Conservation (phyloP, 1,139 yeast genomes). For the Yamadazyma blattariae region DNA sequence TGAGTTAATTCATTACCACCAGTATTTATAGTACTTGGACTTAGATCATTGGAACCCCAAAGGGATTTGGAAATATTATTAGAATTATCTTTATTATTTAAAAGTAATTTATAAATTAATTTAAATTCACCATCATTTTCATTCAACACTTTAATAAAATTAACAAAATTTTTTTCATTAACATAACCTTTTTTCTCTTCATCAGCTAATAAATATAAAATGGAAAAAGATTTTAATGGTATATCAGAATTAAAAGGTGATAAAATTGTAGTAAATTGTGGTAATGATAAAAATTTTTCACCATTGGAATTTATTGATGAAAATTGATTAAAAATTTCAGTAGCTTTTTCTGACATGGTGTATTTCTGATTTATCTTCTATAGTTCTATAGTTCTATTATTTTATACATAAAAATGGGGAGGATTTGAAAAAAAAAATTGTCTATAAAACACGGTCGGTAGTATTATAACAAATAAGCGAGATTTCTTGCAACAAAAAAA, state of each 20-base stretch:
- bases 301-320: slow-evolving; percentile 27
- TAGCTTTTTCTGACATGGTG: too few relatives aligned
- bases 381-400: too few relatives aligned
- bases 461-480: too few relatives aligned
- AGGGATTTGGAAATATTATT: too few relatives aligned
- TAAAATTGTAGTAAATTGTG: slow-evolving; percentile 37
- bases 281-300: slow-evolving; percentile 28
- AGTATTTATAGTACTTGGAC: too few relatives aligned
- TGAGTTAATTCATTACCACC: slow-evolving; percentile 9
- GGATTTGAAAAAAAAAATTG: too few relatives aligned
- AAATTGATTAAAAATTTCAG: slow-evolving; percentile 41
- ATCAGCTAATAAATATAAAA: slow-evolving; percentile 67
- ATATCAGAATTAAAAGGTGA: slow-evolving; percentile 44
- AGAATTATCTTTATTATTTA: too few relatives aligned
- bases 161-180: slow-evolving; percentile 57
- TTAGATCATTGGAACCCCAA: neutral
- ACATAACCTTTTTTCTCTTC: slow-evolving; percentile 60
- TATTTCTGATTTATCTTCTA: too few relatives aligned
- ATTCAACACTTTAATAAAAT: slow-evolving; percentile 54
- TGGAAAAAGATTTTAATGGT: slow-evolving; percentile 37
- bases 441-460: too few relatives aligned
- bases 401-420: too few relatives aligned
- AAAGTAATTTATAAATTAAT: slow-evolving; percentile 40
- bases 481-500: too few relatives aligned
- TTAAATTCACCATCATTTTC: slow-evolving; percentile 58